These are phyloP conservation scores for Colletotrichum eleusines DNA, from an alignment of 2,329 filamentous ascomycete species.

Conservation along the genomic window DNA sequence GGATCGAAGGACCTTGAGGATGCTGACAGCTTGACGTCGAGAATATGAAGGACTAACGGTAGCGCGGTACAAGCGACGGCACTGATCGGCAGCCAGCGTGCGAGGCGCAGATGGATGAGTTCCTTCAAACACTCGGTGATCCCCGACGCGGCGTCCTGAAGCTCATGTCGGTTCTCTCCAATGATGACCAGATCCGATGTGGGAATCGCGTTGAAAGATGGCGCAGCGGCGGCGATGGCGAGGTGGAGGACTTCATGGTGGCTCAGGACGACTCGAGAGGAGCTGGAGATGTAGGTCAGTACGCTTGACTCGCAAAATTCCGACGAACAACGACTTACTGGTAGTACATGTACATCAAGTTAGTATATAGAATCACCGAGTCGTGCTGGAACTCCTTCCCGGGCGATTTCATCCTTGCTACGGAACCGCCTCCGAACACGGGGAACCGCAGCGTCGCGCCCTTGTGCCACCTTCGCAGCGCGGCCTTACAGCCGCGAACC, in stretches of 20 bases:
- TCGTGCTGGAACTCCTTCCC: constrained; percentile 53
- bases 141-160: constrained; percentile 58
- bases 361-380: constrained; percentile 59
- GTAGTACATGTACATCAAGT: constrained; percentile 65
- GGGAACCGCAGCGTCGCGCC: constrained; percentile 54
- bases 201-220: constrained; percentile 48
- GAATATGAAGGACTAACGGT: constrained; percentile 50
- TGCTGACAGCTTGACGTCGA: constrained; percentile 52
- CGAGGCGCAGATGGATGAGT: constrained; percentile 58
- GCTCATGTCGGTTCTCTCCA: constrained; percentile 56
- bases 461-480: constrained; percentile 56
- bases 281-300: constrained; percentile 48
- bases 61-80: constrained; percentile 54
- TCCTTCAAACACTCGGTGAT: constrained; percentile 61
- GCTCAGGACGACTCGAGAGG: constrained; percentile 57
- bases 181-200: constrained; percentile 51
- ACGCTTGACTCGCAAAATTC: too few relatives aligned
- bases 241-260: constrained; percentile 61
- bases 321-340: constrained; percentile 52
- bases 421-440: constrained; percentile 51
- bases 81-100: constrained; percentile 61
- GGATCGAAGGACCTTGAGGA: constrained; percentile 44
- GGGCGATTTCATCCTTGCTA: constrained; percentile 45
- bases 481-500: constrained; percentile 52
- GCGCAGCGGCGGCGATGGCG: constrained; percentile 55